Conservation (phyloP, 768 basidiomycete genomes). For the Phaffia australis region DNA sequence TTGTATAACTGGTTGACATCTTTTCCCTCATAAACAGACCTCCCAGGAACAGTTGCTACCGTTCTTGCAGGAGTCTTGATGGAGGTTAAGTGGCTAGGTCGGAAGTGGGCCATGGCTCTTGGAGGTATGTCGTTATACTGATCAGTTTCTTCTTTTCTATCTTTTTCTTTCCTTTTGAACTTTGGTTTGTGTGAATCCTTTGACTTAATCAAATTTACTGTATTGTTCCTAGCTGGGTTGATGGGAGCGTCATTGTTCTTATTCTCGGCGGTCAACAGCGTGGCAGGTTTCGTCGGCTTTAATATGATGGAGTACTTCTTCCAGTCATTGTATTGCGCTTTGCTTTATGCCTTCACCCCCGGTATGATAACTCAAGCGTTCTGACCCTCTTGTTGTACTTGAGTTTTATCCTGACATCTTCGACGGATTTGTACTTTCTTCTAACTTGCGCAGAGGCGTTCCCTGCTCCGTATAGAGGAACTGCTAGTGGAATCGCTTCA, state of each 20-base stretch:
- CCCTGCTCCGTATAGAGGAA: slow-evolving; percentile 35
- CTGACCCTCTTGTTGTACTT: too few species aligned
- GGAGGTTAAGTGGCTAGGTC: slow-evolving; percentile 14
- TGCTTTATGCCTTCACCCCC: slow-evolving; percentile 37
- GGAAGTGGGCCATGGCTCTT: slow-evolving; percentile 15
- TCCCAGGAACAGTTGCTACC: slow-evolving; percentile 1
- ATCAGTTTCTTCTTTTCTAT: background rate
- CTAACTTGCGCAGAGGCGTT: slow-evolving; percentile 29
- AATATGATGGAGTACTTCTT: slow-evolving; percentile 17
- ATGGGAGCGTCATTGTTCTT: slow-evolving; percentile 22
- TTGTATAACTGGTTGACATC: too few species aligned
- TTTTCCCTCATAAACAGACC: background rate
- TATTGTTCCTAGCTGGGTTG: background rate
- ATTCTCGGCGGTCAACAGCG: slow-evolving; percentile 2
- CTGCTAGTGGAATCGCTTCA: slow-evolving; percentile 34
- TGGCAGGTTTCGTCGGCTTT: slow-evolving; percentile 14
- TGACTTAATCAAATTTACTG: background rate
- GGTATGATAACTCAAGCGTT: too few species aligned
- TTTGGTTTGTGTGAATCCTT: background rate
- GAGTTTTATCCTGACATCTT: too few species aligned
- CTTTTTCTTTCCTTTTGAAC: too few species aligned
- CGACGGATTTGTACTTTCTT: too few species aligned
- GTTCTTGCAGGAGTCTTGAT: slow-evolving; percentile 4
- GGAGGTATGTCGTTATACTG: background rate
- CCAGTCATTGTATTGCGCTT: slow-evolving; percentile 35